A percentile compares a stretch with the other conserved stretches of the same genome.
phyloP scores from a whole-genome alignment of 768 basidiomycete species.

The Fomitopsis serialis region DNA sequence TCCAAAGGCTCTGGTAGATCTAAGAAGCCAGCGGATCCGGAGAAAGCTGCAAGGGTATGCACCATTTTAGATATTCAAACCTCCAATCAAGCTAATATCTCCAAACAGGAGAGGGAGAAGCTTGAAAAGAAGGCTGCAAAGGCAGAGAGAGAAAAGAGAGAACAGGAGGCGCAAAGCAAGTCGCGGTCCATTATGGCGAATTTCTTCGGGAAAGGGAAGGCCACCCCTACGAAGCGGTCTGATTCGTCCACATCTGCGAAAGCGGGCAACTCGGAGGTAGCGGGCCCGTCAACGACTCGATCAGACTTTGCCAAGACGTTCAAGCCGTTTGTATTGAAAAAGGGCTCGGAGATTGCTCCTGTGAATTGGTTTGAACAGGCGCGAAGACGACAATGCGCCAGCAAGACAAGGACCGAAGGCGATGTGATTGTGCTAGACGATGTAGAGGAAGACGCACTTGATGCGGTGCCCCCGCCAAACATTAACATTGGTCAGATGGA shows the following conservation, averaged over 20 bases:
- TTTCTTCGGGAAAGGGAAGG: conserved; percentile 69
- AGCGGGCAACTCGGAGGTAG: conserved; percentile 16
- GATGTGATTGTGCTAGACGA: conserved; percentile 62
- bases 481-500: conserved; percentile 24
- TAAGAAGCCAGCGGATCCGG: conserved; percentile 52
- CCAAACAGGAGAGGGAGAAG: conserved; percentile 62
- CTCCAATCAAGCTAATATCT: not conserved
- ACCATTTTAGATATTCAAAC: not conserved
- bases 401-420: conserved; percentile 21
- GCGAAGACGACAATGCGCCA: conserved; percentile 19
- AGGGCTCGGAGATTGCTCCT: conserved; percentile 67
- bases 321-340: conserved; percentile 75
- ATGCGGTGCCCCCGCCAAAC: conserved; percentile 11
- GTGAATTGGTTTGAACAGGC: conserved; percentile 58
- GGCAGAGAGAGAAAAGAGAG: conserved; percentile 66
- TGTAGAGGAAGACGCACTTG: conserved; percentile 27
- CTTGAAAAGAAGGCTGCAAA: conserved; percentile 65
- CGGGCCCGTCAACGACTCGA: conserved; percentile 28
- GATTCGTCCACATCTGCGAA: conserved; percentile 20
- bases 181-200: conserved; percentile 71
- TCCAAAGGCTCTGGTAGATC: conserved; percentile 29
- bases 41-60: conserved; percentile 52
- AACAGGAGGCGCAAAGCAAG: conserved; percentile 63
- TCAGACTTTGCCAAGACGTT: conserved; percentile 74
- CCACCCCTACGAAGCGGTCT: conserved; percentile 15